Evolutionary conservation across 495 filamentous ascomycete species (phyloP), one percentile per base, ranked within the genome.

Genomic region (Emericellopsis terricola): DNA sequence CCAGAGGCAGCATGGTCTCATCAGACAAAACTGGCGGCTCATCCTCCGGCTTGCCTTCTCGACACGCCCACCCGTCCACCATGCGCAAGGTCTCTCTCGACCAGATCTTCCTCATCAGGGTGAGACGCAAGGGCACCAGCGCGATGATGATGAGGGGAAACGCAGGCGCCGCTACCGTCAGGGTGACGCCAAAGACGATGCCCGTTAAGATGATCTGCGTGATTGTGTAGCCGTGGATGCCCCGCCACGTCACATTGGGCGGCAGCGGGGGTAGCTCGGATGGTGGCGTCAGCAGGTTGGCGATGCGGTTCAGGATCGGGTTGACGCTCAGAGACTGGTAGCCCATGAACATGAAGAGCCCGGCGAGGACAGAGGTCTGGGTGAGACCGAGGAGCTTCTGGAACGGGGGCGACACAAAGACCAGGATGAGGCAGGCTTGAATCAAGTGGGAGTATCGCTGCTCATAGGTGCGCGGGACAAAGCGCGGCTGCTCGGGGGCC

Each of bases 51-150:
- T 65, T 73, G 1, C 76, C 74, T 33, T 73, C 65, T 19, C 65
- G 61, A 50, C 76, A 81, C n/a, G 76, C 73, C 76, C 76, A 79
- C 3, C 63, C 62, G 49, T 81, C 73, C 4, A 81, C 74, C 51
- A 65, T 73, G 27, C 64, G 51, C 33, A 80, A 57, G 4, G 65
- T 66, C 36, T 78, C 72, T 27, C 62, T 57, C 2, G 54, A 59
- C 74, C 73, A 81, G 38, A 73, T 57, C 17, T 50, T 55, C 36
- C 74, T 76, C 73, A 80, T 80, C 1, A 78, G 21, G 8, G 61
- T 46, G 8, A 81, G 46, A 5, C 77, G 54, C 17, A 76, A 57
- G 0, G 77, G 76, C 2, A 81, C 72, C 11, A 79, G 50, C 2
- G 67, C 57, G 37, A 80, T 72, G 33, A 81, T 76, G 8, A 80